phyloP scores from a whole-genome alignment of 1,139 yeast genomes.

The Tardiomyces blankii region DNA sequence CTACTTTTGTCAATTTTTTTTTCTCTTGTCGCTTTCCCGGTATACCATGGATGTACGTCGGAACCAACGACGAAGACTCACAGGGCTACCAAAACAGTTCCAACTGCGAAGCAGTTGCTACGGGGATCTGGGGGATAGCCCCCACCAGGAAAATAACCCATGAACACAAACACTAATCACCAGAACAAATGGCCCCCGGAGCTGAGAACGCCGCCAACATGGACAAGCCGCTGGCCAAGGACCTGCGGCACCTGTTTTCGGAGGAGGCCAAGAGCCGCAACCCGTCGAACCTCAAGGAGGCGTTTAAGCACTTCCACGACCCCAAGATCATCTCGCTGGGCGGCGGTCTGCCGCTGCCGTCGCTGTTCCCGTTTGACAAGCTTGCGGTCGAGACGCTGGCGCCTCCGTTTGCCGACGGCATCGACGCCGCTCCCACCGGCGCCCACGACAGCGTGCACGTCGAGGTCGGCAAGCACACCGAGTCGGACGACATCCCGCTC shows the following conservation, averaged over 20 bases:
- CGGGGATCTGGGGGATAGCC: no score
- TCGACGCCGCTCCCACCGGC: slow-evolving; percentile 46
- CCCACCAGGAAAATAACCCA: no score
- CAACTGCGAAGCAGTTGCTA: no score
- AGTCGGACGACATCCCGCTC: slow-evolving; percentile 54
- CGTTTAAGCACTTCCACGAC: slow-evolving; percentile 61
- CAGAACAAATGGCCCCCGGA: background rate
- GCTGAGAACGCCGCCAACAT: background rate
- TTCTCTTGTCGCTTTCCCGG: no score
- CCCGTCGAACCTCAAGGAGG: slow-evolving; percentile 72
- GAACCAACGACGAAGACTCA: no score
- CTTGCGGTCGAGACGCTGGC: slow-evolving; percentile 59
- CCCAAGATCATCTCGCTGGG: slow-evolving; percentile 84
- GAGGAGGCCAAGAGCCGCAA: slow-evolving; percentile 68
- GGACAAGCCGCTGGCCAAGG: slow-evolving; percentile 37
- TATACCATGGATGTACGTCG: no score
- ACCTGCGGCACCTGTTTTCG: slow-evolving; percentile 65
- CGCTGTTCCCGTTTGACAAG: slow-evolving; percentile 84
- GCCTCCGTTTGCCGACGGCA: slow-evolving; percentile 68
- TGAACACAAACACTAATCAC: no score
- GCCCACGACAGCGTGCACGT: slow-evolving; percentile 37
- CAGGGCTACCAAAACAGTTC: no score
- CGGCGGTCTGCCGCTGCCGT: slow-evolving; percentile 89
- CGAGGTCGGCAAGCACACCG: slow-evolving; percentile 28
- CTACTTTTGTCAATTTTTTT: no score